phyloP scores from a whole-genome alignment of 192 early-diverging fungal species.

The Helicostylum pulchrum region DNA sequence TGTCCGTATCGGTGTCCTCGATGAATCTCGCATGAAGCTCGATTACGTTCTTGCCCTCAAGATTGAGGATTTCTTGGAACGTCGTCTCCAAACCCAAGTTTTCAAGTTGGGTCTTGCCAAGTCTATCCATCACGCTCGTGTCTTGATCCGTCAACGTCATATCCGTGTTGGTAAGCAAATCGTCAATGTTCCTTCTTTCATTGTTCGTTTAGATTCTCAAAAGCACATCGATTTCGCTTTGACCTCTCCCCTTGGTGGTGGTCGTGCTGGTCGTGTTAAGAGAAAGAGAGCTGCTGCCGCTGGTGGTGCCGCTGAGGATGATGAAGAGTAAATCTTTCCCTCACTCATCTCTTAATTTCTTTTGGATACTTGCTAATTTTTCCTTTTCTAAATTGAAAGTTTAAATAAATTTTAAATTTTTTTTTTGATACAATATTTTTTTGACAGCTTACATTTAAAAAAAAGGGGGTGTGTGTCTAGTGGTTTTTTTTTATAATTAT shows the following conservation, averaged over 20 bases:
- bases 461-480: no score
- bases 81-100: slow-evolving; percentile 98
- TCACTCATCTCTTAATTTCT: neutral
- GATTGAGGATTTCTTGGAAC: slow-evolving; percentile 98
- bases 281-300: slow-evolving; percentile 85
- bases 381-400: slow-evolving; percentile 5
- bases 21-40: slow-evolving; percentile 96
- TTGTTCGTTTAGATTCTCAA: slow-evolving; percentile 81
- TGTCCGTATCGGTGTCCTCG: slow-evolving; percentile 97
- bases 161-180: slow-evolving; percentile 98
- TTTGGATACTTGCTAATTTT: slow-evolving; percentile 9
- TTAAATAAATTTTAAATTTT: slow-evolving; percentile 20
- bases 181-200: slow-evolving; percentile 93
- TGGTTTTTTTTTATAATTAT: no score
- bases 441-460: no score
- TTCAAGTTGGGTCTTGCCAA: slow-evolving; percentile 97
- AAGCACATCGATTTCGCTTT: slow-evolving; percentile 62
- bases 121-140: slow-evolving; percentile 98
- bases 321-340: slow-evolving; percentile 51
- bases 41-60: slow-evolving; percentile 98
- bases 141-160: slow-evolving; percentile 97
- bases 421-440: slow-evolving; percentile 17
- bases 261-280: slow-evolving; percentile 95
- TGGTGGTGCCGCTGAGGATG: slow-evolving; percentile 59
- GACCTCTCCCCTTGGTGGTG: slow-evolving; percentile 93